Evolutionary conservation across 225 moss, liverwort and hornwort species (phyloP).

Genomic region (Anthoceros angustus): DNA sequence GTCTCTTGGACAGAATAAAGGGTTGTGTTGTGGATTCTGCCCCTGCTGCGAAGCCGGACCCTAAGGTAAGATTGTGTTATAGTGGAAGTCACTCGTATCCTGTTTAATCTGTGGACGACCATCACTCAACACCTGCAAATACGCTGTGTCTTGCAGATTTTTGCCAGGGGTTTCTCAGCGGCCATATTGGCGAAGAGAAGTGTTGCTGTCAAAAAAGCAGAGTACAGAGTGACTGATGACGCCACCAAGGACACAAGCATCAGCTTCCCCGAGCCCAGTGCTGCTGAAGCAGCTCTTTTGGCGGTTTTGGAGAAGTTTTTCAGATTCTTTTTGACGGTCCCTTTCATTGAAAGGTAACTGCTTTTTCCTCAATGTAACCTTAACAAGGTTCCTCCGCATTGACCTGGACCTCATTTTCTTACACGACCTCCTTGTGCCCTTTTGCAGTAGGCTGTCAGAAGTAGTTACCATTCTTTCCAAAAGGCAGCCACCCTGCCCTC

Average conservation of each 20-base stretch:
- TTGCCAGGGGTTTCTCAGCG: constrained; percentile 96
- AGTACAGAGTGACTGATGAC: constrained; percentile 21
- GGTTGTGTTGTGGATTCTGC: constrained; percentile 95
- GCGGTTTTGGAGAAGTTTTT: constrained; percentile 75
- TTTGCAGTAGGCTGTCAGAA: constrained; percentile 50
- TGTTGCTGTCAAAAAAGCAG: constrained; percentile 21
- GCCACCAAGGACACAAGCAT: constrained; percentile 17
- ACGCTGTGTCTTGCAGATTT: constrained; percentile 23
- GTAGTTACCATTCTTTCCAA: constrained; percentile 60
- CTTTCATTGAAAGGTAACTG: constrained; percentile 43
- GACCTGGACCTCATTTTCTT: neutral
- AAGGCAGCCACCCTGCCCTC: constrained; percentile 82
- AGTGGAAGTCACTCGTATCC: neutral
- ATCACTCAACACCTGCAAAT: neutral
- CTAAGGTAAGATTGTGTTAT: constrained; percentile 14
- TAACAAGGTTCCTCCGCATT: no score
- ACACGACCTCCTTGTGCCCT: neutral
- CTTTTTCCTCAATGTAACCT: neutral
- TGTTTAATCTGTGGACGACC: neutral
- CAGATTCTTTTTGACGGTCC: constrained; percentile 64
- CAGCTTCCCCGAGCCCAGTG: constrained; percentile 20
- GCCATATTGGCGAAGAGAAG: constrained; percentile 77
- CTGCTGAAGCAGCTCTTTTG: constrained; percentile 59
- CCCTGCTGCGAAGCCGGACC: constrained; percentile 73
- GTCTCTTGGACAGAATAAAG: constrained; percentile 52